Base-by-base conservation (phyloP, 1,139 yeast species). In the Hanseniaspora sp. region DNA sequence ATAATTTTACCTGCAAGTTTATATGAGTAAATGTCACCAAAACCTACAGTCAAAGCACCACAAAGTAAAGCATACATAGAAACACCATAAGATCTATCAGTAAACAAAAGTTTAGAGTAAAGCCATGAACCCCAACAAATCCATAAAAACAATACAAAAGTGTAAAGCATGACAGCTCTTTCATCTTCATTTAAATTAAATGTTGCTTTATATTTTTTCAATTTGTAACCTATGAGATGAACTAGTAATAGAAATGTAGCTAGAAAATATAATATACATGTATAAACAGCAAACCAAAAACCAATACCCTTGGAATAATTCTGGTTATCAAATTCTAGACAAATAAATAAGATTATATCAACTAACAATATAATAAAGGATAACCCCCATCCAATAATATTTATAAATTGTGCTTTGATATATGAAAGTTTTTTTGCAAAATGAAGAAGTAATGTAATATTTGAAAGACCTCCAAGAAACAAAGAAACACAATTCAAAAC, bases 41-140 rank as follows among this genome's bases (percentile, higher is more conserved):
- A 71, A 0, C 96, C 96, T 45, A 87, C 76, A 0, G 96, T 87
- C 46, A 85, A 69, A 38, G 83, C 70, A 0, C 94, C 80, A 0
- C 84, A 87, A 18, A 78, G 75, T 61, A 87, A 80, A 64, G 75
- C 86, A 64, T 85, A 86, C 44, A 86, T 65, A 0, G 85, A 78
- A 31, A 79, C 74, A 0, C 90, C 86, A 62, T 76, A 84, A 0
- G 75, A 64, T 0, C 78, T 58, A 40, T 67, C 58, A 52, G 78
- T 59, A 34, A 78, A 59, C 9, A 51, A 31, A 23, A 34, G 15
- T 9, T 66, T 61, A 0, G 75, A 69, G 60, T 77, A 78, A 67
- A 82, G 70, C 0, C 76, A 79, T 0, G 86, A 77, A 8, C 95
- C 95, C 64, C 82, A 73, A 0, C 80, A 74, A 30, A 85, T 67